Conservation (phyloP, 495 filamentous ascomycete genomes). For the Aspergillus leporis region DNA sequence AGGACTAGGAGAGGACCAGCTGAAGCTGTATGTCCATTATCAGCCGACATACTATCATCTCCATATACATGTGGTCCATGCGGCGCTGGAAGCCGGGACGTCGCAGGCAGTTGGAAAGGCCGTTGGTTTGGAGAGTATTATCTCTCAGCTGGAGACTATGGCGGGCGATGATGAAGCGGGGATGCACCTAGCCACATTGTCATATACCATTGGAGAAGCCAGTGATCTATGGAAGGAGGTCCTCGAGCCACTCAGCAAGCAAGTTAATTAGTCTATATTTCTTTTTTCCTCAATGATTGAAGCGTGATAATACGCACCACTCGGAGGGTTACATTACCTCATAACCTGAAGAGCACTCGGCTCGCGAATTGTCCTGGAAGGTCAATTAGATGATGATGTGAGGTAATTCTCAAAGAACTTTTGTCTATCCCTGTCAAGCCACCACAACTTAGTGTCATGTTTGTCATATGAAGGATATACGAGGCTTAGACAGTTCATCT, state of each 20-base stretch:
- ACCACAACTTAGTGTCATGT: too few species aligned
- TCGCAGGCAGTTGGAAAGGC: not conserved
- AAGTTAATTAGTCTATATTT: too few species aligned
- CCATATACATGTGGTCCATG: not conserved
- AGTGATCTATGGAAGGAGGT: not conserved
- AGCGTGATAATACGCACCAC: too few species aligned
- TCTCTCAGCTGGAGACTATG: constrained; percentile 1
- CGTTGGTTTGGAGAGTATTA: not conserved
- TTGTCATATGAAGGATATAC: not conserved
- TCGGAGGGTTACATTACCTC: too few species aligned
- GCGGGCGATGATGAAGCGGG: not conserved
- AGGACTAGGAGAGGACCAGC: not conserved
- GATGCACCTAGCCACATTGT: not conserved
- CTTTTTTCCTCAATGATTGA: too few species aligned
- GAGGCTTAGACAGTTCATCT: not conserved
- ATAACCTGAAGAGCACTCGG: too few species aligned
- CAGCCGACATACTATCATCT: not conserved
- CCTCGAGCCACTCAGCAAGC: not conserved
- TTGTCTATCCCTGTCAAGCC: too few species aligned
- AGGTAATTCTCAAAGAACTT: too few species aligned
- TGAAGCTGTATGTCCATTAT: constrained; percentile 1
- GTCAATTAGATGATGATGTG: too few species aligned
- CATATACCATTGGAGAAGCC: not conserved
- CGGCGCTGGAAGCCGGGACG: not conserved
- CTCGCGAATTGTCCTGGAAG: too few species aligned